These are phyloP conservation scores for Pterocarpus santalinus DNA, from an alignment of 306 rosid genomes.

Conservation along the genomic window DNA sequence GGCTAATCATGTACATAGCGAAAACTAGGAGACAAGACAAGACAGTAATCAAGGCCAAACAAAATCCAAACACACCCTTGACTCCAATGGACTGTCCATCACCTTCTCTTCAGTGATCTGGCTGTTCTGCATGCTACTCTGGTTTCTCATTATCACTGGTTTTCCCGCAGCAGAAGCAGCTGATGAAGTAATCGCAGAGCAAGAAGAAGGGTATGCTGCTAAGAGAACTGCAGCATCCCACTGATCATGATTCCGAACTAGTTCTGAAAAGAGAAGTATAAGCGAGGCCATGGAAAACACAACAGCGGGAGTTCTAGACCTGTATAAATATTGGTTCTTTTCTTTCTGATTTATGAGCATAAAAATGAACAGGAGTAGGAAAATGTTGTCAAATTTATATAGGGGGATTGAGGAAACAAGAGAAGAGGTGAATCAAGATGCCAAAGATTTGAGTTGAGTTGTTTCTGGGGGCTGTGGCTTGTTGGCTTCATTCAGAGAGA, in stretches of 20 bases:
- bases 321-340: too few relatives aligned
- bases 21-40: too few relatives aligned
- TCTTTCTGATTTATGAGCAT: too few relatives aligned
- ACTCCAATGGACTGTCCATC: conserved; percentile 40
- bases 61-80: conserved; percentile 50
- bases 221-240: conserved; percentile 43
- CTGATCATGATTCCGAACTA: conserved; percentile 42
- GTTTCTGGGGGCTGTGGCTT: too few relatives aligned
- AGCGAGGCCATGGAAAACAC: conserved; percentile 64
- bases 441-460: too few relatives aligned
- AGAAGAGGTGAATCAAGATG: too few relatives aligned
- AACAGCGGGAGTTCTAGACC: too few relatives aligned
- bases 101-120: background rate
- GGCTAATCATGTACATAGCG: too few relatives aligned
- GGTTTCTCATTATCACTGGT: conserved; percentile 10
- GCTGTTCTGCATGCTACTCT: background rate
- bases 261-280: conserved; percentile 48
- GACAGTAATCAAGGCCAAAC: conserved; percentile 55
- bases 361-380: too few relatives aligned
- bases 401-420: too few relatives aligned
- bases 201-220: conserved; percentile 40
- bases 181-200: conserved; percentile 16
- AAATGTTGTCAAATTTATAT: too few relatives aligned
- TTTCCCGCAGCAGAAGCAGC: conserved; percentile 18
- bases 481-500: too few relatives aligned